Percentiles rank a stretch among this genome's conserved stretches.
Evolutionary conservation across 805 yeast genomes (phyloP).

Genomic region (Ascoidea rubescens): DNA sequence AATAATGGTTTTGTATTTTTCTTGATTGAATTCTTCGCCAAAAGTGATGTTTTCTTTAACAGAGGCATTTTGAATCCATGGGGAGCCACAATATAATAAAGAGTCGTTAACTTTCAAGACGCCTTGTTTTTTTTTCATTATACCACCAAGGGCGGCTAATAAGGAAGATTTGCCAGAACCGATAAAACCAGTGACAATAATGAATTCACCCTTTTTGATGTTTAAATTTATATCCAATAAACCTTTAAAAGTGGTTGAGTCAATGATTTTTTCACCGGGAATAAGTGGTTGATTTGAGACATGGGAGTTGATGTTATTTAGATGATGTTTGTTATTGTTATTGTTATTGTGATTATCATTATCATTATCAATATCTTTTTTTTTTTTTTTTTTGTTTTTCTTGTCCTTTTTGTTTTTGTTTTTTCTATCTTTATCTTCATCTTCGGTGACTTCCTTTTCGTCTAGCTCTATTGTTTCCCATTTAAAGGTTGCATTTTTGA

Average conservation of each 20-base stretch:
- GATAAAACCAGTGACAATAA: slow-evolving; percentile 63
- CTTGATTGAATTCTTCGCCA: slow-evolving; percentile 34
- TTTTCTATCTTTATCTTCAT: slow-evolving; percentile 12
- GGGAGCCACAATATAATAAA: slow-evolving; percentile 30
- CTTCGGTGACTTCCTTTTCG: slow-evolving; percentile 16
- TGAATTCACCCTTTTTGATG: slow-evolving; percentile 46
- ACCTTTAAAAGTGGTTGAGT: slow-evolving; percentile 26
- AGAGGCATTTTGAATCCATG: slow-evolving; percentile 68
- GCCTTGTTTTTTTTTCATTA: slow-evolving; percentile 45
- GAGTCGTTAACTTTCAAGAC: slow-evolving; percentile 31
- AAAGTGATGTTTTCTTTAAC: slow-evolving; percentile 52
- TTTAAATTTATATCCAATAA: slow-evolving; percentile 31
- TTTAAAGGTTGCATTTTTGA: slow-evolving; percentile 41
- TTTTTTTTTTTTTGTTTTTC: background rate
- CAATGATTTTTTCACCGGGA: slow-evolving; percentile 8
- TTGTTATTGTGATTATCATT: background rate
- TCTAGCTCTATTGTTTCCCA: slow-evolving; percentile 34
- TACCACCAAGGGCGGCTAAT: slow-evolving; percentile 51
- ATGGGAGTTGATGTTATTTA: background rate
- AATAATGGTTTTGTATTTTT: slow-evolving; percentile 36
- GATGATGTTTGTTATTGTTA: background rate
- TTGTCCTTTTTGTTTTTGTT: slow-evolving; percentile 4
- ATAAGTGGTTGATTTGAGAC: slow-evolving; percentile 1
- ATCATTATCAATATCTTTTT: slow-evolving; percentile 1
- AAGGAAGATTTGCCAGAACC: slow-evolving; percentile 72